Base-by-base conservation (phyloP, 23 red algal species). In the Gracilaria caudata region DNA sequence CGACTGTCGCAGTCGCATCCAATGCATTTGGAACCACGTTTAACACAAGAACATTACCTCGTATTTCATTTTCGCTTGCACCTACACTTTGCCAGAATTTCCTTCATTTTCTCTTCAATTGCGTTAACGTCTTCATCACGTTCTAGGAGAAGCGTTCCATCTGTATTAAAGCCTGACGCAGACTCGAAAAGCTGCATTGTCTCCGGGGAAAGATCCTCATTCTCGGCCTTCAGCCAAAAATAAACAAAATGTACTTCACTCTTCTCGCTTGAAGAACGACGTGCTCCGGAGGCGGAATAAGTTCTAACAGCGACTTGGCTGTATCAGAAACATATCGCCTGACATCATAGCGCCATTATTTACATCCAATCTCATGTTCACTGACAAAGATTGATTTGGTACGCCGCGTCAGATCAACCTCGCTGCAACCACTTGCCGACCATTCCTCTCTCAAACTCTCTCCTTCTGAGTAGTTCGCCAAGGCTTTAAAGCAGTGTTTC, bases 241-340 rank as follows among this genome's bases (percentile, higher is more conserved):
- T 76, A 47, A 51, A 76, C 5, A 51, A 47, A 76, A 76, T 76
- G 7, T 78, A 45, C 12, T 21, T 78, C 46, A 56, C 74, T 56
- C 74, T 53, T 20, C 41, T 54, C 0, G 45, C 9, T 36, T 78
- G 74, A 23, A 23, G 38, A 2, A 29, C n/a, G 29, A 25, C 30
- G 16, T 78, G 40, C 20, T 78, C 74, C 14, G 43, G 33, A 4
- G 74, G 74, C 25, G 74, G 74, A 1, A 78, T 17, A 20, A 78
- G 74, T 35, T 55, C 74, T 24, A 41, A 9, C 7, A 55, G n/a
- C 4, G 43, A 78, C 30, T 55, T 78, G 7, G 74, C 38, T 11
- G 14, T 2, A 55, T 78, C 74, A 33, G 45, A 3, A 51, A 78
- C 45, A 13, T 33, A 78, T 58, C 30, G 44, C n/a, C 74, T 55